phyloP scores from a whole-genome alignment of 2,329 filamentous ascomycete species.

The Trichoderma asperellum region DNA sequence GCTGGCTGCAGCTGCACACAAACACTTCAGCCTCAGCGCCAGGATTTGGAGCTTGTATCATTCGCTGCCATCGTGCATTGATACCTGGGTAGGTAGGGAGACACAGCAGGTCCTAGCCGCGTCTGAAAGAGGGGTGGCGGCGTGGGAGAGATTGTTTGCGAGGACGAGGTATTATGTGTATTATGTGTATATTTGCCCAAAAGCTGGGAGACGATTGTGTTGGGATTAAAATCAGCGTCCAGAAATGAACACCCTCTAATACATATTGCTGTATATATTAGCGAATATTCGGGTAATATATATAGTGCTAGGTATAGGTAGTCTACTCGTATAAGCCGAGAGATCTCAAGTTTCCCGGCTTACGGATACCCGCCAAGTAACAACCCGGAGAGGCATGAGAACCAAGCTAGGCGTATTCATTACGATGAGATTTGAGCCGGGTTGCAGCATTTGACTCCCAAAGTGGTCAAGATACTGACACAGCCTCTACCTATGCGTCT shows the following conservation, averaged over 20 bases:
- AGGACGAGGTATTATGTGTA: background rate
- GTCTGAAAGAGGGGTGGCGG: background rate
- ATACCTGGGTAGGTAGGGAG: constrained; percentile 12
- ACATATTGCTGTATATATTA: background rate
- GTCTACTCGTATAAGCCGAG: background rate
- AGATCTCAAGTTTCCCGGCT: constrained; percentile 7
- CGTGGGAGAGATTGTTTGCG: background rate
- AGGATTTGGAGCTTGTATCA: background rate
- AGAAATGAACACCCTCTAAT: background rate
- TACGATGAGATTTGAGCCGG: background rate
- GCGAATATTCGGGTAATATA: constrained; percentile 6
- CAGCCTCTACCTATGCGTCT: background rate
- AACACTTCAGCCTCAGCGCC: constrained; percentile 25
- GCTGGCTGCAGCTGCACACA: constrained; percentile 25
- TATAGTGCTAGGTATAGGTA: background rate
- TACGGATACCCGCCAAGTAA: background rate
- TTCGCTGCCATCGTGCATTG: constrained; percentile 1
- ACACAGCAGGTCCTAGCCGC: background rate
- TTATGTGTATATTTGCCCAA: background rate
- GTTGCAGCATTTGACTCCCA: background rate
- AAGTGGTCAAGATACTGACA: background rate
- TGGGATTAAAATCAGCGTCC: background rate
- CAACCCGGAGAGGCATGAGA: no score
- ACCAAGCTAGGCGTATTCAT: background rate
- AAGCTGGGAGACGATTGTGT: background rate